phyloP scores from a whole-genome alignment of 2,329 filamentous ascomycete genomes.

The Endoconidiophora laricicola region DNA sequence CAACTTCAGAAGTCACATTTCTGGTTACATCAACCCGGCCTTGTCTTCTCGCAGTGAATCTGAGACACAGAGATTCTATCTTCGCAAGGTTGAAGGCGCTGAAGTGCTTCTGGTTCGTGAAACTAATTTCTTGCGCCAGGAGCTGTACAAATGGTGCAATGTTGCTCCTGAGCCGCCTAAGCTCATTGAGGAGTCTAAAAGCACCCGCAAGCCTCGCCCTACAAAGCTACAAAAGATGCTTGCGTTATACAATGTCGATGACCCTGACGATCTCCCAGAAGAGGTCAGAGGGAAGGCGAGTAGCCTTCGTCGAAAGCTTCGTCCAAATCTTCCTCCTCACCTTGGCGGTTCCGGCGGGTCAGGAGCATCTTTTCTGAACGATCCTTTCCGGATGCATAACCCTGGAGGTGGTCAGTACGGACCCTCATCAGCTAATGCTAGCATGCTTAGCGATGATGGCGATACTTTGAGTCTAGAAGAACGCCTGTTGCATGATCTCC shows the following conservation, averaged over 20 bases:
- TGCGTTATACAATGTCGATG: constrained; percentile 71
- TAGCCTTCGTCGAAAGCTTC: constrained; percentile 53
- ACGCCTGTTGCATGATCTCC: constrained; percentile 30
- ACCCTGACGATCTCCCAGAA: constrained; percentile 78
- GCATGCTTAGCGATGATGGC: constrained; percentile 10
- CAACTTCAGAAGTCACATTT: constrained; percentile 69
- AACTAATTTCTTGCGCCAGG: constrained; percentile 95
- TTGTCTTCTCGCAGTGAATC: constrained; percentile 34
- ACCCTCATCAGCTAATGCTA: constrained; percentile 8
- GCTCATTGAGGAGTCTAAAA: constrained; percentile 70
- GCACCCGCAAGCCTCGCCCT: constrained; percentile 84
- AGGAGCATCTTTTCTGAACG: constrained; percentile 14
- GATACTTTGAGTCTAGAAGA: constrained; percentile 29
- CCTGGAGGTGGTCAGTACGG: constrained; percentile 14
- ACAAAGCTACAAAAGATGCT: constrained; percentile 96
- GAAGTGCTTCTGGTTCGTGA: constrained; percentile 83
- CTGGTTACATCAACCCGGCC: constrained; percentile 69
- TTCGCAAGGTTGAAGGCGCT: constrained; percentile 92
- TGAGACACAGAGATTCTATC: constrained; percentile 61
- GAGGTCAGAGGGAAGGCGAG: constrained; percentile 65
- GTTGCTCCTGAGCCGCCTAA: constrained; percentile 77
- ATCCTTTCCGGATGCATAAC: constrained; percentile 15
- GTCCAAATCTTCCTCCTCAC: constrained; percentile 30
- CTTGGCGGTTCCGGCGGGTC: constrained; percentile 9
- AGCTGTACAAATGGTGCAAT: constrained; percentile 86